A percentile compares a stretch with the other conserved stretches of the same genome.
Evolutionary conservation across 2,329 filamentous ascomycete genomes (phyloP).

Genomic region (Botrytis byssoidea): DNA sequence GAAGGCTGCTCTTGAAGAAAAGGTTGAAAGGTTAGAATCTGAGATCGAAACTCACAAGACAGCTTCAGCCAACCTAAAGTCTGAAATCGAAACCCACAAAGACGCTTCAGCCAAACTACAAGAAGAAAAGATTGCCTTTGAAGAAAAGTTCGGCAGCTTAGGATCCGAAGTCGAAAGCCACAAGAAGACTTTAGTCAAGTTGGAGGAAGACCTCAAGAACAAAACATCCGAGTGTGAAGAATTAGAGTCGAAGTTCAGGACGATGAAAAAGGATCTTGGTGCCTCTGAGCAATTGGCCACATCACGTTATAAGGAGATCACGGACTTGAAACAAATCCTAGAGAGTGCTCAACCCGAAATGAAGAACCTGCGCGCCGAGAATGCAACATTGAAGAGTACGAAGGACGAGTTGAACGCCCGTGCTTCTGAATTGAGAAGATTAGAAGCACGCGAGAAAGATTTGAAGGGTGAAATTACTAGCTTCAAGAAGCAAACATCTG

Average conservation of each 20-base stretch:
- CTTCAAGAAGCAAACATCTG: slow-evolving; percentile 66
- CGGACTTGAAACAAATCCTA: slow-evolving; percentile 73
- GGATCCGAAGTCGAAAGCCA: slow-evolving; percentile 65
- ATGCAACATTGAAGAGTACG: slow-evolving; percentile 67
- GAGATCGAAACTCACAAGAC: slow-evolving; percentile 53
- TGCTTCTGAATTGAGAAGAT: slow-evolving; percentile 63
- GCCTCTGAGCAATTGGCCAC: slow-evolving; percentile 85
- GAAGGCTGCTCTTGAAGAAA: slow-evolving; percentile 63
- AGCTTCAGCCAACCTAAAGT: slow-evolving; percentile 57
- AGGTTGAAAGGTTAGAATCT: slow-evolving; percentile 66
- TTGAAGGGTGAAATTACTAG: slow-evolving; percentile 70
- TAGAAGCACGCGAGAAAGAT: slow-evolving; percentile 82
- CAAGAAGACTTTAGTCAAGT: slow-evolving; percentile 34
- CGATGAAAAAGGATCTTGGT: slow-evolving; percentile 77
- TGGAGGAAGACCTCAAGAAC: slow-evolving; percentile 35
- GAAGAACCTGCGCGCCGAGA: slow-evolving; percentile 73
- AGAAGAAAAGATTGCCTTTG: slow-evolving; percentile 64
- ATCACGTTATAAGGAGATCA: slow-evolving; percentile 82
- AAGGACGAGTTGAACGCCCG: slow-evolving; percentile 71
- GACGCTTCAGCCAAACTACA: slow-evolving; percentile 50
- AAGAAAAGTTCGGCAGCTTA: slow-evolving; percentile 62
- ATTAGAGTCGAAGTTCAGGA: slow-evolving; percentile 66
- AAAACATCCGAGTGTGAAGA: slow-evolving; percentile 60
- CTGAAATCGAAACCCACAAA: slow-evolving; percentile 54
- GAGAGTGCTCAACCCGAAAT: slow-evolving; percentile 87